Evolutionary conservation across 306 rosid species (phyloP).

Genomic region (Morella rubra): DNA sequence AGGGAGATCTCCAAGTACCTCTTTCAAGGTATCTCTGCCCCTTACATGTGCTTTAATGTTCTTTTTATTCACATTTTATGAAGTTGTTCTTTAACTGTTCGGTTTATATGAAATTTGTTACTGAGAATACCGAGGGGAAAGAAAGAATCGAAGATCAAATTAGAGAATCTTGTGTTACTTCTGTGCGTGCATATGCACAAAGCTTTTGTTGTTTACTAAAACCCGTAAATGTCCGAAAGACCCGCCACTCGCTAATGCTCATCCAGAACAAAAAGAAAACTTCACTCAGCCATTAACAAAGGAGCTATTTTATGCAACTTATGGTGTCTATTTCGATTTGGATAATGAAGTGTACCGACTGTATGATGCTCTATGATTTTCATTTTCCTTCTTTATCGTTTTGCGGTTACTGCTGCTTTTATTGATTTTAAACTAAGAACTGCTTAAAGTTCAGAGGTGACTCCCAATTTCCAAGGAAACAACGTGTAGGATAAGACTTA

Average conservation of each 20-base stretch:
- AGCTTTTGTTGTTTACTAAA: too few species aligned
- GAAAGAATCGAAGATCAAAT: neutral
- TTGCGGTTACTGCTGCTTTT: neutral
- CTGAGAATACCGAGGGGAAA: neutral
- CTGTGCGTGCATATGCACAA: neutral
- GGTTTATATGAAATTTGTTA: neutral
- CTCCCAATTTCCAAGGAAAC: neutral
- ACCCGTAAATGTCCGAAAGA: too few species aligned
- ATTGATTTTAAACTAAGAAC: neutral
- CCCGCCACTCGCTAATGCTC: neutral
- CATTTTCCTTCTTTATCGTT: neutral
- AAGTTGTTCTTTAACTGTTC: neutral
- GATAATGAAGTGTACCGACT: neutral
- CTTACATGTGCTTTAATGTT: too few species aligned
- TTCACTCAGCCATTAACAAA: neutral
- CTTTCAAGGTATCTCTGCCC: slow-evolving; percentile 51
- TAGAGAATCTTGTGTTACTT: neutral
- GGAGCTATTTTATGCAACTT: neutral
- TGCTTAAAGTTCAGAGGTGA: too few species aligned
- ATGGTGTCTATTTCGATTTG: neutral
- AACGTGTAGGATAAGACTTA: neutral
- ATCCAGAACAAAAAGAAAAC: neutral
- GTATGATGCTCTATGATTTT: neutral
- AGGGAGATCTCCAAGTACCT: slow-evolving; percentile 74
- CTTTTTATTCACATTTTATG: neutral